Conservation (phyloP, 352 stramenopile genomes). For the Blastocystis hominis region DNA sequence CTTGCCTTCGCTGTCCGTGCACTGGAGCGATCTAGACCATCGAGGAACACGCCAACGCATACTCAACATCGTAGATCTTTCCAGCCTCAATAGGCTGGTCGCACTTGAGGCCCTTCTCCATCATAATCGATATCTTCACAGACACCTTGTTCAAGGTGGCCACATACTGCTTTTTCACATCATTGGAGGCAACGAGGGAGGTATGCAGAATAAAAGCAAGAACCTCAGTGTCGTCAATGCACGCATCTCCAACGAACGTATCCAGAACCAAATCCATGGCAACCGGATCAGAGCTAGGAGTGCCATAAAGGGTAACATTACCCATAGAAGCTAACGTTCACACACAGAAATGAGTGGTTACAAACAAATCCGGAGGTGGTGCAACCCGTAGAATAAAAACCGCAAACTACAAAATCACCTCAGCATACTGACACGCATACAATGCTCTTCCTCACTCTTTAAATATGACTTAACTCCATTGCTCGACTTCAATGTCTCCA, state of each 20-base stretch:
- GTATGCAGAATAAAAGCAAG: neutral
- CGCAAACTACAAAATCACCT: neutral
- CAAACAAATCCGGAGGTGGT: neutral
- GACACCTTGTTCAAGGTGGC: neutral
- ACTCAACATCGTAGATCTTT: neutral
- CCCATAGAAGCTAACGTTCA: neutral
- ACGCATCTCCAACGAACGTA: neutral
- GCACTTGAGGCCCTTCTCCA: neutral
- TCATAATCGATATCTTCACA: neutral
- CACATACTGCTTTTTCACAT: neutral
- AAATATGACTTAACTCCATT: neutral
- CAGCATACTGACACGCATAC: neutral
- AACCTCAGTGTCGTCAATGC: neutral
- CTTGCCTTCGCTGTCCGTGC: neutral
- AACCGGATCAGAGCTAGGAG: neutral
- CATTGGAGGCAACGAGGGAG: neutral
- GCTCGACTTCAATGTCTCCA: neutral
- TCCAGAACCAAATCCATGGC: neutral
- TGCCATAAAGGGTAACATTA: neutral
- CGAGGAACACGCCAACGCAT: neutral
- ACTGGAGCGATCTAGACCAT: neutral
- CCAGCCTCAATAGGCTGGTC: neutral
- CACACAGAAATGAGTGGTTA: neutral
- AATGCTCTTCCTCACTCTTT: neutral
- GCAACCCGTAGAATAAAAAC: neutral